phyloP scores from a whole-genome alignment of 805 yeast genomes.

The Jamesozyma rosinii region DNA sequence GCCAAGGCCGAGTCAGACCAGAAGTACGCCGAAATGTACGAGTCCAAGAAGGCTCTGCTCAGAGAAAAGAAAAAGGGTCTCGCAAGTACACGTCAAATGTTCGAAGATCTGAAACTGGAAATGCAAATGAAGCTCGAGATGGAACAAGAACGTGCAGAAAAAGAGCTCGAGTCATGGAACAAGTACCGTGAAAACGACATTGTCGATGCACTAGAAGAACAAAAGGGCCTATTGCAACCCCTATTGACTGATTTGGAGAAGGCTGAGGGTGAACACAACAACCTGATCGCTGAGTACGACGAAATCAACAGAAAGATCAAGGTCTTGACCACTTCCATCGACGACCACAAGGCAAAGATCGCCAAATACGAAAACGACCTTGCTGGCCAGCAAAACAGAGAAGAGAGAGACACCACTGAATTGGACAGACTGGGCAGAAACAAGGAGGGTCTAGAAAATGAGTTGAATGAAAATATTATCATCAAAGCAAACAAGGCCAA shows the following conservation, averaged over 20 bases:
- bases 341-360: conserved; percentile 31
- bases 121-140: conserved; percentile 23
- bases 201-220: conserved; percentile 25
- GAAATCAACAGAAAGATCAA: conserved; percentile 36
- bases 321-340: conserved; percentile 29
- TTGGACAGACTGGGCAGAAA: conserved; percentile 27
- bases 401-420: conserved; percentile 27
- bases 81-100: conserved; percentile 33
- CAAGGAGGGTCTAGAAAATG: conserved; percentile 23
- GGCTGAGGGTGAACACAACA: conserved; percentile 31
- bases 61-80: conserved; percentile 35
- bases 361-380: conserved; percentile 29
- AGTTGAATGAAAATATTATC: conserved; percentile 16
- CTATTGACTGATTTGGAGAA: conserved; percentile 36
- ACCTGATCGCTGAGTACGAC: conserved; percentile 31
- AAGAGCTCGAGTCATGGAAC: conserved; percentile 20
- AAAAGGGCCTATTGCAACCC: conserved; percentile 33
- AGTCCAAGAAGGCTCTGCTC: conserved; percentile 31
- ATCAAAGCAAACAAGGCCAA: conserved; percentile 29
- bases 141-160: conserved; percentile 16
- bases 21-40: conserved; percentile 31
- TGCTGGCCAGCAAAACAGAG: conserved; percentile 21
- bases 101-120: conserved; percentile 20
- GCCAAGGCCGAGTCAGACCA: conserved; percentile 40
- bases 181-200: conserved; percentile 24